phyloP scores from a whole-genome alignment of 495 filamentous ascomycete genomes.

The Penicillium cosmopolitanum region DNA sequence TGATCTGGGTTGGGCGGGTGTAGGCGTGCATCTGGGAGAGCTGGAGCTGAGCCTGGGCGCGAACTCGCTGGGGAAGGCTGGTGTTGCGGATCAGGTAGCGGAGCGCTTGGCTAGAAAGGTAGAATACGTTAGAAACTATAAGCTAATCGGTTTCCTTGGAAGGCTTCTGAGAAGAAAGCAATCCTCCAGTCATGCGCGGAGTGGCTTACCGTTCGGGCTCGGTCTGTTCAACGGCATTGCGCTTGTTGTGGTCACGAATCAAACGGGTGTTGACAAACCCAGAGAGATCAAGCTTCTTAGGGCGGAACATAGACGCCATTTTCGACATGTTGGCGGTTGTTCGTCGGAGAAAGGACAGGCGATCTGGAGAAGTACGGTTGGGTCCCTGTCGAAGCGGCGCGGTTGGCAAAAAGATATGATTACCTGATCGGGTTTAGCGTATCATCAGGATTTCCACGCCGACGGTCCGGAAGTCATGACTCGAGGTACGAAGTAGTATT shows the following conservation, averaged over 20 bases:
- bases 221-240: constrained; percentile 82
- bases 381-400: constrained; percentile 16
- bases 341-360: constrained; percentile 1
- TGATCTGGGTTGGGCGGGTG: constrained; percentile 89
- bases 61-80: constrained; percentile 73
- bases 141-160: neutral
- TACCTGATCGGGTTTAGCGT: constrained; percentile 42
- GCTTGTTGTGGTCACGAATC: constrained; percentile 93
- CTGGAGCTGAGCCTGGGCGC: constrained; percentile 89
- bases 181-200: neutral
- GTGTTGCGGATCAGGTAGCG: constrained; percentile 95
- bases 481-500: neutral
- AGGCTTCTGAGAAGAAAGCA: neutral
- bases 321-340: constrained; percentile 29
- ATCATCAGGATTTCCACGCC: constrained; percentile 18
- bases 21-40: constrained; percentile 93
- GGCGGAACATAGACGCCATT: constrained; percentile 67
- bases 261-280: constrained; percentile 81
- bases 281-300: constrained; percentile 85
- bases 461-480: neutral
- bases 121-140: neutral
- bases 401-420: constrained; percentile 29
- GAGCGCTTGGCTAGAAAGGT: constrained; percentile 77
- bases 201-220: constrained; percentile 77
- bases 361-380: constrained; percentile 11